These are phyloP conservation scores for Rosa chinensis DNA, from an alignment of 306 rosid species.

Conservation along the genomic window DNA sequence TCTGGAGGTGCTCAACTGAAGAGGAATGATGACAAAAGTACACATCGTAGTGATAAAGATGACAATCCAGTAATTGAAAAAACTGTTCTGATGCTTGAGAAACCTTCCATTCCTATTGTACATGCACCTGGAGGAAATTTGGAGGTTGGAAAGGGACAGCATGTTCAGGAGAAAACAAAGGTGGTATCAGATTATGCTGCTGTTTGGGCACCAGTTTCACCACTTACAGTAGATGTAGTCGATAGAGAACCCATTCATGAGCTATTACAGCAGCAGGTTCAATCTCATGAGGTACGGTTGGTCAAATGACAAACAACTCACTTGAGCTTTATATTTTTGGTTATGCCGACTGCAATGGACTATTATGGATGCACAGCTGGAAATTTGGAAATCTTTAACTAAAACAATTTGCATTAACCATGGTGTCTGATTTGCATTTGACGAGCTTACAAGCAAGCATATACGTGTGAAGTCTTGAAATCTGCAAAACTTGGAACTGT, in stretches of 20 bases:
- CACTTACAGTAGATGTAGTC: slow-evolving; percentile 37
- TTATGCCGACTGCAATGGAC: background rate
- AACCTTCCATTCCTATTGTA: slow-evolving; percentile 38
- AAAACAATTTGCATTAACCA: background rate
- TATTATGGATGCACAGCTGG: slow-evolving; percentile 3
- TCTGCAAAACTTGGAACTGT: background rate
- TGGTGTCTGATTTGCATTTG: background rate
- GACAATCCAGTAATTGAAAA: slow-evolving; percentile 81
- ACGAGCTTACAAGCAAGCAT: background rate
- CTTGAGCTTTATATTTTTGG: slow-evolving; percentile 1
- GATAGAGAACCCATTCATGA: slow-evolving; percentile 43
- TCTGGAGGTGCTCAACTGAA: slow-evolving; percentile 45
- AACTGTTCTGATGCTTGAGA: slow-evolving; percentile 82
- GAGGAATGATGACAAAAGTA: slow-evolving; percentile 38
- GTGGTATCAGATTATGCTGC: slow-evolving; percentile 45
- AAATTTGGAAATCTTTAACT: background rate
- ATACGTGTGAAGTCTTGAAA: background rate
- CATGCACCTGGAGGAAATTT: slow-evolving; percentile 37
- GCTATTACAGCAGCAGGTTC: slow-evolving; percentile 40
- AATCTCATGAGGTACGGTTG: slow-evolving; percentile 58
- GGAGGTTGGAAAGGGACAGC: slow-evolving; percentile 24
- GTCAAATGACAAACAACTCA: slow-evolving; percentile 19
- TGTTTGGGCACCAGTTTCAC: slow-evolving; percentile 45
- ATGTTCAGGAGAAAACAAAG: slow-evolving; percentile 39
- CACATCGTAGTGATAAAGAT: slow-evolving; percentile 47